phyloP scores from a whole-genome alignment of 2,329 filamentous ascomycete species.

The Venturia aucupariae region DNA sequence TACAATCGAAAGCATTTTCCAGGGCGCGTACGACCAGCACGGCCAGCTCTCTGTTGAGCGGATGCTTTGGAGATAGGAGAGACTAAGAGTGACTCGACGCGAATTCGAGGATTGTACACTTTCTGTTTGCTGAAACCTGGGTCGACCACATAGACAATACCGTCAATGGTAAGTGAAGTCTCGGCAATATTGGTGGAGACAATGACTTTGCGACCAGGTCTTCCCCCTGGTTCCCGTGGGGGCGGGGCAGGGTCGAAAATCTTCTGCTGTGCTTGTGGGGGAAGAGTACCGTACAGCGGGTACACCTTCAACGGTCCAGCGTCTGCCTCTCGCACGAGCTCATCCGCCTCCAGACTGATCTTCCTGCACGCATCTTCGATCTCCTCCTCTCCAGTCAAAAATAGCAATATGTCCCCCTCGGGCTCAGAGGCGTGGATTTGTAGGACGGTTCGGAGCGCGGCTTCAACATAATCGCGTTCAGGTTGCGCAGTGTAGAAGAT shows the following conservation, averaged over 20 bases:
- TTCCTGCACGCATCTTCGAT: constrained; percentile 95
- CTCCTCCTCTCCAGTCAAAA: constrained; percentile 95
- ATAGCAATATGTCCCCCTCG: constrained; percentile 87
- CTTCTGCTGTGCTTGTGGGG: constrained; percentile 83
- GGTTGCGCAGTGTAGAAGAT: constrained; percentile 97
- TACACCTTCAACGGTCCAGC: constrained; percentile 85
- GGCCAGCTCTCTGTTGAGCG: constrained; percentile 93
- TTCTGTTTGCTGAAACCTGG: constrained; percentile 99
- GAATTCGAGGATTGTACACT: constrained; percentile 94
- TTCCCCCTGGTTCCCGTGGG: constrained; percentile 62
- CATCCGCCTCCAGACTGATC: constrained; percentile 81
- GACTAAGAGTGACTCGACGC: constrained; percentile 93
- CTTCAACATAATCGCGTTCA: constrained; percentile 94
- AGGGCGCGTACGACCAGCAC: constrained; percentile 95
- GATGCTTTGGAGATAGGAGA: constrained; percentile 97
- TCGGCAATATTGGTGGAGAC: constrained; percentile 97
- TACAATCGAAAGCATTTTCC: constrained; percentile 98
- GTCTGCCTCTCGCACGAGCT: constrained; percentile 84
- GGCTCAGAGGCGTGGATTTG: constrained; percentile 92
- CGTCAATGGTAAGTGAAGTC: constrained; percentile 94
- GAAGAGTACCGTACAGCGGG: constrained; percentile 86
- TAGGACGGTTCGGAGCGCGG: constrained; percentile 84
- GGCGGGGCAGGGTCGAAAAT: constrained; percentile 88
- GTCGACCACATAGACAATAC: constrained; percentile 98
- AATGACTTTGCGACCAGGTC: constrained; percentile 87